Base-by-base conservation (phyloP, 2,329 filamentous ascomycete genomes). In the Hymenoscyphus fructigenus region DNA sequence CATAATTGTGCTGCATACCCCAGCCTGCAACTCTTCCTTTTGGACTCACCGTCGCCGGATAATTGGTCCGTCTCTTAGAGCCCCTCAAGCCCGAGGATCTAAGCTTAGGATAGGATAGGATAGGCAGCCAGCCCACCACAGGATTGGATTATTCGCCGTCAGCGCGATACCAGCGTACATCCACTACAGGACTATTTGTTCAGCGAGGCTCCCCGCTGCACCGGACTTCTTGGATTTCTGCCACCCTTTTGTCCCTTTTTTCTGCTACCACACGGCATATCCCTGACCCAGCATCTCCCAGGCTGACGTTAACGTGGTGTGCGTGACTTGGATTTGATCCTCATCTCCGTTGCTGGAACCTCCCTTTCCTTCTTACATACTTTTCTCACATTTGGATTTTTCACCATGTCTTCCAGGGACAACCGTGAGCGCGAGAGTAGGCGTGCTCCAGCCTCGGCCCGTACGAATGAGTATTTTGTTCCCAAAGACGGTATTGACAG, bases 401-500 rank as follows among this genome's bases (percentile, higher is more conserved):
- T 59, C 64, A 69, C 59, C 63, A 74, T 73, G 71, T 67, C 71
- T 64, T 59, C 65, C 61, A 65, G 67, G 65, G 66, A 69, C 32
- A 64, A 70, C 70, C 65, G 65, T 65, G 69, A 71, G 65, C 69
- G 64, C 66, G 71, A 71, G 62, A 72, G 69, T 63, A 69, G 69
- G 62, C 71, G 69, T 74, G 76, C 71, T 29, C 68, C 72, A 79
- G 67, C 74, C 61, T 76, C 80, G 63, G 66, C 69, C 62, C 78
- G 85, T 66, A 85, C 90, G 76, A 91, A 91, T 78, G 89, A 92
- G 79, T 93, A 92, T 77, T 93, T 93, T 77, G 87, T 93, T 63
- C 88, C 89, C 57, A 87, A 89, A 74, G 89, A 92, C 78, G 90
- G 91, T 75, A 93, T 93, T 78, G 90, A 91, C 77, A 88, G 90